Base-by-base conservation (phyloP, 2,329 filamentous ascomycete species). In the Akanthomyces lecanii region DNA sequence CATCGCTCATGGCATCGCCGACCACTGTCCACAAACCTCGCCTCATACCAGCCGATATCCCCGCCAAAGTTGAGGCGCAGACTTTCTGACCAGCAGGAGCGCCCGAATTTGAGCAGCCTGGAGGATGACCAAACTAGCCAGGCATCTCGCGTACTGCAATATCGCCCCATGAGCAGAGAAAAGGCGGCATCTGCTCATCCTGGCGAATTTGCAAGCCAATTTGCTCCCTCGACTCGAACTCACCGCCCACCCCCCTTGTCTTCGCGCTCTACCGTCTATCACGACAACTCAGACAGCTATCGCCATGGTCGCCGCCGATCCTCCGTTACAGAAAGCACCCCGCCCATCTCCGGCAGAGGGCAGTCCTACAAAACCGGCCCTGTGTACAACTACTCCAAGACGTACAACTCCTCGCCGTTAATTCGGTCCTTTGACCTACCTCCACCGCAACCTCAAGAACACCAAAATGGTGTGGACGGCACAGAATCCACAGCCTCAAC, bases 401-500 rank as follows among this genome's bases (percentile, higher is more conserved):
- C 78, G 0, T 85, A 84, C 68, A 84, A 83, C 71, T 86, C 86
- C 2, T 88, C 85, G 1, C 85, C 86, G 2, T 75, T 89, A 56
- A 84, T 82, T 11, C 79, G 71, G 51, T 74, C 74, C 3, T 73
- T 74, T 33, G 74, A 77, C 28, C 69, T 73, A 18, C 71, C 71
- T n/a, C 67, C 65, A 12, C 69, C 71, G 18, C 66, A 69, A n/a
- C 65, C 59, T 4, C 54, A 68, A 11, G 75, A 77, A 40, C 62
- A 66, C 11, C 67, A 73, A 48, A 77, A 83, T 64, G 77, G 74
- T 21, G 68, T 79, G 33, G 88, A 93, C 70, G 89, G 88, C 10
- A 92, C 92, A 0, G 92, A 95, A 69, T 98, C 95, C 0, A 94
- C 90, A 0, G 83, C 90, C 40, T 98, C 95, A 0, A 95, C 91